Conservation (phyloP, 176 grass and related monocot genomes). For the Triticum urartu region DNA sequence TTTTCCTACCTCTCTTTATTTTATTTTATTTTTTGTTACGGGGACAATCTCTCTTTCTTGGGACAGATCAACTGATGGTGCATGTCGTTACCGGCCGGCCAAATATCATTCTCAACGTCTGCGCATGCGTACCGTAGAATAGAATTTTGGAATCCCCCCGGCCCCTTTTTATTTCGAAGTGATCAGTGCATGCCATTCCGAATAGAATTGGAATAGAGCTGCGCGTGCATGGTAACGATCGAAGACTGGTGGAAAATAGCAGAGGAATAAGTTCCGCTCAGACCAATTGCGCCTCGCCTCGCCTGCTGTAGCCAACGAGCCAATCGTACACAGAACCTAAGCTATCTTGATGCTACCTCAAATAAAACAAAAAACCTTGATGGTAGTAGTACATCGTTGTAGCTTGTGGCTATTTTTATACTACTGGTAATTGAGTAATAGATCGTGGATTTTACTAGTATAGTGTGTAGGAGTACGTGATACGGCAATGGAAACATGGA, state of each 20-base stretch:
- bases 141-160: not conserved
- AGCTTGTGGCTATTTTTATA: no score
- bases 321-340: not conserved
- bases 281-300: not conserved
- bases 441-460: no score
- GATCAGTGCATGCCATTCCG: no score
- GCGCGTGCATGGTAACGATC: not conserved
- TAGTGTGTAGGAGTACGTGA: no score
- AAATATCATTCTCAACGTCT: not conserved
- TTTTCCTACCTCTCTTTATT: not conserved
- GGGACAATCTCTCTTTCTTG: no score
- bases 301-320: not conserved
- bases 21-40: not conserved
- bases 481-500: no score
- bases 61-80: no score
- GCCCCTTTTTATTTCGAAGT: not conserved
- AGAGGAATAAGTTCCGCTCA: conserved; percentile 5
- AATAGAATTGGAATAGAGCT: not conserved
- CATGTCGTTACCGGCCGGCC: not conserved
- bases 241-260: not conserved
- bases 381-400: no score
- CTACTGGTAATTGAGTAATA: no score
- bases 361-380: no score
- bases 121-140: not conserved
- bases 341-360: no score